A percentile compares a stretch with the other conserved stretches of the same genome.
phyloP scores from a whole-genome alignment of 345 rosid genomes.

The Citrus unshiu region DNA sequence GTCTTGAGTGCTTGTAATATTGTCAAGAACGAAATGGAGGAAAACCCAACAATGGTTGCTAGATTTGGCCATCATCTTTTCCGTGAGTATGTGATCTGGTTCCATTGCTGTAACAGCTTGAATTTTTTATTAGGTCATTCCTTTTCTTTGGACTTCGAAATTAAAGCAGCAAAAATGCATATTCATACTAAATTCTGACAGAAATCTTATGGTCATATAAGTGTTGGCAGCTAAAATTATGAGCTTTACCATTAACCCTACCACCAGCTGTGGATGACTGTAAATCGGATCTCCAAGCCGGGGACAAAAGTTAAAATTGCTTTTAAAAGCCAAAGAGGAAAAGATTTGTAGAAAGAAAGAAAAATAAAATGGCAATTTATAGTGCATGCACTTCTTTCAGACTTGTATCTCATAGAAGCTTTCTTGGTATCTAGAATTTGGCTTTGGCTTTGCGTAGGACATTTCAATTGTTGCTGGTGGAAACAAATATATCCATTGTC shows the following conservation, averaged over 20 bases:
- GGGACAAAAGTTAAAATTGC: neutral
- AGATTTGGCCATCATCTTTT: conserved; percentile 27
- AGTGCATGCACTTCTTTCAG: neutral
- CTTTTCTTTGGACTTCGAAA: neutral
- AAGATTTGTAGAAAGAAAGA: neutral
- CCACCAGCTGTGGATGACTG: neutral
- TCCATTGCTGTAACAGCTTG: neutral
- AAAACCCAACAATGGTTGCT: conserved; percentile 21
- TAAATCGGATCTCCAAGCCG: neutral
- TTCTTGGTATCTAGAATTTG: neutral
- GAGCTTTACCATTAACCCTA: neutral
- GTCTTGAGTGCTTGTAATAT: conserved; percentile 14
- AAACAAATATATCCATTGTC: neutral
- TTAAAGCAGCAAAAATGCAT: too few species aligned
- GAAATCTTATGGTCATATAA: too few species aligned
- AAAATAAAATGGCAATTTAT: neutral
- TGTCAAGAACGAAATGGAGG: conserved; percentile 12
- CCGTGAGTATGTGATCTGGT: conserved; percentile 2
- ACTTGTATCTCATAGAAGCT: neutral
- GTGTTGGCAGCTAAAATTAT: too few species aligned
- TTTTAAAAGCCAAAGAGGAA: neutral
- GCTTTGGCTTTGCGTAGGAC: neutral
- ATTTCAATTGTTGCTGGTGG: neutral
- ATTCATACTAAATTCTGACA: too few species aligned
- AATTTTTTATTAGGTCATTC: neutral